These are phyloP conservation scores for Irineochytrium annulatum DNA, from an alignment of 192 early-diverging fungal genomes.

Conservation along the genomic window DNA sequence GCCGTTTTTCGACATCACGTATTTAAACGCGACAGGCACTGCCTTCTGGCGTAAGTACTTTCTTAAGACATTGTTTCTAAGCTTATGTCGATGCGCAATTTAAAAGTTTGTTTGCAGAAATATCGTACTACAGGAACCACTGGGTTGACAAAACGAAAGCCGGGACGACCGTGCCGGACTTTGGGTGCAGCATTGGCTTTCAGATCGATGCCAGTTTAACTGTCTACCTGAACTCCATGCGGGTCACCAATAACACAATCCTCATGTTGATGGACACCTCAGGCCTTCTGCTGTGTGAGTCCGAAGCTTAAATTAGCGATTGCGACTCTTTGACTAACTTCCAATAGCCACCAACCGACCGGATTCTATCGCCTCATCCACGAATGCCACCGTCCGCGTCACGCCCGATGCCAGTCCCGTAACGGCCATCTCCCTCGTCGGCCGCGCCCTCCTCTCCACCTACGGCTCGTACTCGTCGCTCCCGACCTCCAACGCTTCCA, in stretches of 20 bases:
- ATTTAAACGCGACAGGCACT: background rate
- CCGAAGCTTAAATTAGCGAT: too few species aligned
- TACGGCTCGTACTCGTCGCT: background rate
- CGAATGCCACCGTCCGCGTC: background rate
- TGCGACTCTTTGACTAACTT: too few species aligned
- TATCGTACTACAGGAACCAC: background rate
- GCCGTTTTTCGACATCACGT: background rate
- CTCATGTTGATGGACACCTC: background rate
- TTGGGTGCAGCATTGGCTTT: background rate
- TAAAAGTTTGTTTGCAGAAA: too few species aligned
- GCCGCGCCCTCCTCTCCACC: background rate
- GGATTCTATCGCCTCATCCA: background rate
- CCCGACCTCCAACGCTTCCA: background rate
- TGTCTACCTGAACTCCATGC: background rate
- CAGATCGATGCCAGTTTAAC: background rate
- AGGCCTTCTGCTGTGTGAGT: background rate
- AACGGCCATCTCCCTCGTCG: background rate
- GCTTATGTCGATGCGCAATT: too few species aligned
- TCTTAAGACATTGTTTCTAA: too few species aligned
- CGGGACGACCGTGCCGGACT: background rate
- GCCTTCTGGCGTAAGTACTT: background rate
- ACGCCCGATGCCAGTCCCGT: background rate
- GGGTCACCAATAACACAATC: background rate
- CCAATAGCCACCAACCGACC: constrained; percentile 1
- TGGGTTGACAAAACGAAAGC: background rate